phyloP scores from a whole-genome alignment of 2,329 filamentous ascomycete species.

The Talaromyces atroroseus region DNA sequence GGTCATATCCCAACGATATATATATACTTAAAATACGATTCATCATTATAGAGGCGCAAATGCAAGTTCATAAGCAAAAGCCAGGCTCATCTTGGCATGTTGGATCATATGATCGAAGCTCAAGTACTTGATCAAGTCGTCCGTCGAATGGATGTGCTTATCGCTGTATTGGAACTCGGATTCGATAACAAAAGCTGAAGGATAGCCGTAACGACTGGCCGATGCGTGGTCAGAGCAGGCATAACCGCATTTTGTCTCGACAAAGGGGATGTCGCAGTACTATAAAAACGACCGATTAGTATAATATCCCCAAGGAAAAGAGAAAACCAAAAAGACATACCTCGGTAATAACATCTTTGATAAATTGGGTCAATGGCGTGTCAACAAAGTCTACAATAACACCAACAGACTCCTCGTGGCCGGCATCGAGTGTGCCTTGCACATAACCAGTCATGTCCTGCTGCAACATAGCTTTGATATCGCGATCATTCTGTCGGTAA shows the following conservation, averaged over 20 bases:
- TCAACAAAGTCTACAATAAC: slow-evolving; percentile 93
- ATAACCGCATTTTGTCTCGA: slow-evolving; percentile 84
- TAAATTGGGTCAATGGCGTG: slow-evolving; percentile 73
- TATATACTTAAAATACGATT: slow-evolving; percentile 5
- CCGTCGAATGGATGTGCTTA: slow-evolving; percentile 67
- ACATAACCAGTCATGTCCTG: slow-evolving; percentile 96
- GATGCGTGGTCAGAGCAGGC: slow-evolving; percentile 69
- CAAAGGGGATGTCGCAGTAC: slow-evolving; percentile 85
- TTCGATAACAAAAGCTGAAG: slow-evolving; percentile 61
- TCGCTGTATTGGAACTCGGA: slow-evolving; percentile 56
- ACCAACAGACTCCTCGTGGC: slow-evolving; percentile 77
- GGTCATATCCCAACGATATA: slow-evolving; percentile 15
- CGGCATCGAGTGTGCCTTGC: slow-evolving; percentile 74
- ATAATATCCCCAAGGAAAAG: neutral
- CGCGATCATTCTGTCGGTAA: slow-evolving; percentile 66
- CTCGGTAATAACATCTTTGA: slow-evolving; percentile 77
- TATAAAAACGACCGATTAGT: slow-evolving; percentile 25
- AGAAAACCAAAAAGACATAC: slow-evolving; percentile 31
- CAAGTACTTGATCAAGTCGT: slow-evolving; percentile 65
- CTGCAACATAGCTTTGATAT: slow-evolving; percentile 94
- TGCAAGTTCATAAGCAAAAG: slow-evolving; percentile 76
- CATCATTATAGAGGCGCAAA: slow-evolving; percentile 60
- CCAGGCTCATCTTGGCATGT: slow-evolving; percentile 78
- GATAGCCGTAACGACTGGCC: slow-evolving; percentile 61
- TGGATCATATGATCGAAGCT: slow-evolving; percentile 89